Conservation (phyloP, 2,329 filamentous ascomycete genomes). For the Phialophora expanda region DNA sequence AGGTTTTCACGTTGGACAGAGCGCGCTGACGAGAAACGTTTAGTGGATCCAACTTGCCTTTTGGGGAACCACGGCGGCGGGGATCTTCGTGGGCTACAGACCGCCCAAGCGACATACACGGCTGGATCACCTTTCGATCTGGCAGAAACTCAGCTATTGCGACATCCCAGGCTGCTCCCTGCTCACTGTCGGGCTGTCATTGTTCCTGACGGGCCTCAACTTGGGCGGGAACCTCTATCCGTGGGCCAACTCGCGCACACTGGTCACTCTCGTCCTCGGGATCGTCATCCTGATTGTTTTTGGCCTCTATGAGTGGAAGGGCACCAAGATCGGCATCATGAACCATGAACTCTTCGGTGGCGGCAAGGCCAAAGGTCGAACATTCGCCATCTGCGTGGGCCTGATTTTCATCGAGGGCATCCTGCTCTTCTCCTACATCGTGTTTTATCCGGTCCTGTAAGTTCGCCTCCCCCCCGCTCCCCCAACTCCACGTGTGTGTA, state of each 20-base stretch:
- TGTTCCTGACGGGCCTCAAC: slow-evolving; percentile 34
- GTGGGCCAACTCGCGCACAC: slow-evolving; percentile 32
- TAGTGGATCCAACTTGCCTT: slow-evolving; percentile 36
- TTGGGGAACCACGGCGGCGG: slow-evolving; percentile 34
- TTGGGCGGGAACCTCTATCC: slow-evolving; percentile 33
- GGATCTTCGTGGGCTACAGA: slow-evolving; percentile 34
- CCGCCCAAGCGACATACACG: slow-evolving; percentile 35
- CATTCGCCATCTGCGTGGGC: slow-evolving; percentile 33
- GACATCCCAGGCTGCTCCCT: slow-evolving; percentile 32
- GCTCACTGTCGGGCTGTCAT: slow-evolving; percentile 29
- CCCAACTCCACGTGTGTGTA: neutral
- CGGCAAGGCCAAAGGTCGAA: slow-evolving; percentile 28
- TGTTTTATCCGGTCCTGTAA: slow-evolving; percentile 37
- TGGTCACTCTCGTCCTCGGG: slow-evolving; percentile 29
- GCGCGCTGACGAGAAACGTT: slow-evolving; percentile 4
- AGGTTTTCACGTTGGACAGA: neutral
- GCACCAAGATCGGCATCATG: slow-evolving; percentile 32
- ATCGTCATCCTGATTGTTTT: slow-evolving; percentile 33
- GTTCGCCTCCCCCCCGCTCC: slow-evolving; percentile 8
- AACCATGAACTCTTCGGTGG: slow-evolving; percentile 35
- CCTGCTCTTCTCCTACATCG: slow-evolving; percentile 35
- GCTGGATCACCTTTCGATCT: slow-evolving; percentile 33
- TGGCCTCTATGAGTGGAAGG: slow-evolving; percentile 37
- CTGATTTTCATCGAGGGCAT: slow-evolving; percentile 37
- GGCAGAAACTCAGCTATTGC: slow-evolving; percentile 33